A percentile compares a stretch with the other conserved stretches of the same genome.
Evolutionary conservation across 2,329 filamentous ascomycete species (phyloP).

Genomic region (Beauveria sp.): DNA sequence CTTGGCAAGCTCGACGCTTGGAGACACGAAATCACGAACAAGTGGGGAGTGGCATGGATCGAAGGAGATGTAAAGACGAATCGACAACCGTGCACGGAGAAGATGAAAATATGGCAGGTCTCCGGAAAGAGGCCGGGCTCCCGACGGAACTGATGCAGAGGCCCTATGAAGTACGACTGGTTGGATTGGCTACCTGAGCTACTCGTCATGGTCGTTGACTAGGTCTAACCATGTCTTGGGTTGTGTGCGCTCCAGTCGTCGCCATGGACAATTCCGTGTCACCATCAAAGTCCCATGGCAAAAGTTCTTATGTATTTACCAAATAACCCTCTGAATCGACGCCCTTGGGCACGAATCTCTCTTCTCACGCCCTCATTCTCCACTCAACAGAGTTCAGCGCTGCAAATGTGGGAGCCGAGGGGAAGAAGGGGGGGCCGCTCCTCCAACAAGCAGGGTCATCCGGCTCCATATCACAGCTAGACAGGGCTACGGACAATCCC

Average conservation of each 20-base stretch:
- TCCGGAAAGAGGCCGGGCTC: not conserved
- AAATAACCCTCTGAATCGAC: not conserved
- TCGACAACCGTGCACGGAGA: conserved; percentile 2
- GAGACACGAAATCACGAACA: not conserved
- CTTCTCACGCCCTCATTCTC: not conserved
- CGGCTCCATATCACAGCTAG: conserved; percentile 6
- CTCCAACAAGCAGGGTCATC: not conserved
- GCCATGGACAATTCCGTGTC: not conserved
- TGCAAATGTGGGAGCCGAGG: not conserved
- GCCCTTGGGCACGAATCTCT: not conserved
- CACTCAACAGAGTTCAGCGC: conserved; percentile 2
- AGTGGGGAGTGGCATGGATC: conserved; percentile 1
- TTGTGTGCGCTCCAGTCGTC: not conserved
- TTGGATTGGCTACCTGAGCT: not conserved
- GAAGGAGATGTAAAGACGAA: conserved; percentile 2
- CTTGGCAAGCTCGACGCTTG: not conserved
- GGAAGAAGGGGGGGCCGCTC: conserved; percentile 2
- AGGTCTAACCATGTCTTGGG: not conserved
- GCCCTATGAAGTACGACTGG: no score
- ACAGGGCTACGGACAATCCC: conserved; percentile 1
- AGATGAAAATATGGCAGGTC: not conserved
- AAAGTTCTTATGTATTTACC: not conserved
- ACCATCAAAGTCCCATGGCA: not conserved
- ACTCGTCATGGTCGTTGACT: not conserved
- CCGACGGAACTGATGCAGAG: not conserved